These are phyloP conservation scores for Hymenoscyphus repandus DNA, from an alignment of 2,329 filamentous ascomycete species.

Conservation along the genomic window DNA sequence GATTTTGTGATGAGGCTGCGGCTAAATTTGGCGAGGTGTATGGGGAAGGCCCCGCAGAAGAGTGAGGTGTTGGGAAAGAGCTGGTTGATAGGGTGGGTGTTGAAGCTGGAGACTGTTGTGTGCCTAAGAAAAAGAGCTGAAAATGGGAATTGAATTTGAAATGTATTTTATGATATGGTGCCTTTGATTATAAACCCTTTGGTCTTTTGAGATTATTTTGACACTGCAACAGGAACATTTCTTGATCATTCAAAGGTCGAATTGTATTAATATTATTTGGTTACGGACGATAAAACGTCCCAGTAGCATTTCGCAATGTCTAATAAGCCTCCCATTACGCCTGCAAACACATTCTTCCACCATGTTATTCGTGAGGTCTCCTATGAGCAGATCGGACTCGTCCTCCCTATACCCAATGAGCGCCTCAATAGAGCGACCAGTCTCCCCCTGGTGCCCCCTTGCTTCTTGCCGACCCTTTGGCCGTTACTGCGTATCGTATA, in stretches of 20 bases:
- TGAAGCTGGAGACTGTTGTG: constrained; percentile 50
- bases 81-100: constrained; percentile 43
- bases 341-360: background rate
- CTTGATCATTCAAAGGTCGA: background rate
- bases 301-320: background rate
- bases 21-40: constrained; percentile 48
- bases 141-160: background rate
- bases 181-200: no score
- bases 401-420: background rate
- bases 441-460: background rate
- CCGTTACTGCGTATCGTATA: background rate
- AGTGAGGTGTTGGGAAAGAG: constrained; percentile 32
- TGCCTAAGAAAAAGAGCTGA: constrained; percentile 36
- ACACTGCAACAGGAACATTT: no score
- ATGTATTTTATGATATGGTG: no score
- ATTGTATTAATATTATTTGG: constrained; percentile 11
- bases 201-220: no score
- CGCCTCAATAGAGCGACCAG: background rate
- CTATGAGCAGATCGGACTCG: background rate
- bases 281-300: background rate
- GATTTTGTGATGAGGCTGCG: constrained; percentile 56
- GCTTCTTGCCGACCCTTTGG: background rate
- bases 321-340: constrained; percentile 8
- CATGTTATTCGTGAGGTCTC: background rate
- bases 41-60: constrained; percentile 10